Evolutionary conservation across 1,284 basidiomycete species (phyloP), one percentile per base, ranked within the genome.

Genomic region (Pseudozyma tsukubaensis): DNA sequence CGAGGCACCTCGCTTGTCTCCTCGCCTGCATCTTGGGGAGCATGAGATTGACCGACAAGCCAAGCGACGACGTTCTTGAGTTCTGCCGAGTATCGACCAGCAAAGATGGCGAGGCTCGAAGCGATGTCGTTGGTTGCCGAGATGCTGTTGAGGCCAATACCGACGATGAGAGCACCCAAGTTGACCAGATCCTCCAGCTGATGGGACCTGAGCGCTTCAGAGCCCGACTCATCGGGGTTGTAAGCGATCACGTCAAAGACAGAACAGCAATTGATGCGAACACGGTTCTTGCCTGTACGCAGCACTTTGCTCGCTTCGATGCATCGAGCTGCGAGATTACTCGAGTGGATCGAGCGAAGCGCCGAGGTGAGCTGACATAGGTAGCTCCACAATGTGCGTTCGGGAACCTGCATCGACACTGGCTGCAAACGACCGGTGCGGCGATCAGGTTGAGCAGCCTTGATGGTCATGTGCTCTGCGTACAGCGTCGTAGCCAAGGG

Each of bases 341-440:
- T 89, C 48, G 91, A 91, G 83, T 99, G 97, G 0, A 93, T 90
- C 34, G 89, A 89, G 84, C 92, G 94, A 84, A 99, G 89, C 0
- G 93, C 94, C 71, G 89, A 91, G 2, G 92, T 91, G 57, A 99
- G 89, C 85, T 99, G 96, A 37, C 94, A 89, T 53, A 97, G 89
- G 82, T 96, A 99, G 16, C 92, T 92, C 96, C 97, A 99, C 12
- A 99, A 84, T 0, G 91, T 90, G n/a, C 91, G 88, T 85, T 99
- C 97, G 0, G 92, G 88, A 34, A 93, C 86, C 52, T 81, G 83
- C 79, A 81, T 81, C 40, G 75, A 69, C 5, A 77, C 79, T 0
- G 79, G 54, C 52, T 82, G 80, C 55, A 84, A 50, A 34, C 81
- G 67, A 10, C 81, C 81, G 12, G 82, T 83, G 11, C 80, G 76